Evolutionary conservation across 2,329 filamentous ascomycete genomes (phyloP), one percentile per base, ranked within the genome.

Genomic region (Aspergillus neoniger): DNA sequence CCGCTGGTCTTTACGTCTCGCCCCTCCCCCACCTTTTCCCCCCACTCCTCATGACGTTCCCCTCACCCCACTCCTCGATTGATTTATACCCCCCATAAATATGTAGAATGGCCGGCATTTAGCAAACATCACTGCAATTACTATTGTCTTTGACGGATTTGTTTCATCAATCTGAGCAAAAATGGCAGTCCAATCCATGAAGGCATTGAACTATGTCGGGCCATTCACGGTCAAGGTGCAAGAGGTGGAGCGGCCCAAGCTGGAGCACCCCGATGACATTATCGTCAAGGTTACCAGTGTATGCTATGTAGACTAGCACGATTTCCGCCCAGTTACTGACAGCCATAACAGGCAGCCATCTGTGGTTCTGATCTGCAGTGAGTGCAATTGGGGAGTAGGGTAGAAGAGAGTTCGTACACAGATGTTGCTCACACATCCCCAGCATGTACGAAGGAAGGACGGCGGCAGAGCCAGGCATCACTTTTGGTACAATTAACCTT

Each of bases 231-330:
- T 88, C 62, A 82, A 82, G n/a, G 82, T 89, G 53, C 82, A 86
- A 67, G 83, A 88, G 23, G 81, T 87, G 7, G 80, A 83, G 25
- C 70, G 80, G 49, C 87, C 87, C 0, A 82, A 80, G 68, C 77
- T 90, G 21, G 76, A 87, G 69, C 86, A 88, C 73, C 85, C 86
- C 2, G 85, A 88, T 74, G 86, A 88, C 76, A 81, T 82, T 36
- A 85, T 88, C 61, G 83, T 88, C 72, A 88, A 87, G 67, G 84
- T 88, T 38, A 88, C 86, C 0, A 89, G 86, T 6, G 83, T 85
- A 54, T 78, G 83, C 76, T 74, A 17, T 8, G 14, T 2, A 7
- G 5, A 39, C 36, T 25, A n/a, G 15, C 6, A 36, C 56, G 23
- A 10, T 23, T 48, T 54, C 36, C 60, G 32, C 5, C 4, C 5